These are phyloP conservation scores for Fusarium sublunatum DNA, from an alignment of 2,329 filamentous ascomycete species.

Conservation along the genomic window DNA sequence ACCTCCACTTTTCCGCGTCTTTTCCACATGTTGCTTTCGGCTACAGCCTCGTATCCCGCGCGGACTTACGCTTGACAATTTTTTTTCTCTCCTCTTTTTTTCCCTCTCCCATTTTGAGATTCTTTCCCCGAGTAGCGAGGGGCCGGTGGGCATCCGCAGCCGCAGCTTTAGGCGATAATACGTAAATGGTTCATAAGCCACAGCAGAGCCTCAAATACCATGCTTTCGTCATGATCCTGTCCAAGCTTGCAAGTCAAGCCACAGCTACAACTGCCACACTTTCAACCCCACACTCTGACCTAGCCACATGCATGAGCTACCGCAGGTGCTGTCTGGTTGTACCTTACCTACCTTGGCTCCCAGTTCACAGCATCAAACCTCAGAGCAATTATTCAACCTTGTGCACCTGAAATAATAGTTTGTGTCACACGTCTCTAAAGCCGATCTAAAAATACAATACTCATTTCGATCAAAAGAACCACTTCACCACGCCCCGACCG, in stretches of 20 bases:
- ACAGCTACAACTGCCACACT: slow-evolving; percentile 27
- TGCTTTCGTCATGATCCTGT: no score
- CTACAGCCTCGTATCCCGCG: slow-evolving; percentile 48
- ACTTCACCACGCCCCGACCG: slow-evolving; percentile 4
- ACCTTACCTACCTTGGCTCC: slow-evolving; percentile 6
- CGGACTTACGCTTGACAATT: slow-evolving; percentile 42
- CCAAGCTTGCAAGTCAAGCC: slow-evolving; percentile 24
- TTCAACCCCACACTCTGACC: neutral
- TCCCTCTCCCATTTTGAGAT: slow-evolving; percentile 7
- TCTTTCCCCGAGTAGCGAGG: slow-evolving; percentile 33
- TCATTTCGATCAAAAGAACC: neutral
- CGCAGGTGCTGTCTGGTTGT: neutral
- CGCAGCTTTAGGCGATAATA: slow-evolving; percentile 6
- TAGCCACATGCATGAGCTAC: slow-evolving; percentile 16
- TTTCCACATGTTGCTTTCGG: slow-evolving; percentile 43
- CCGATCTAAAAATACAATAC: neutral
- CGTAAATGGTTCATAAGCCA: slow-evolving; percentile 3
- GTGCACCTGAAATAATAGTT: slow-evolving; percentile 3
- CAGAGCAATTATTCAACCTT: slow-evolving; percentile 9
- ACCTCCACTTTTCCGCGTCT: slow-evolving; percentile 45
- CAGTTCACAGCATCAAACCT: slow-evolving; percentile 24
- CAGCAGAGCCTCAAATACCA: neutral
- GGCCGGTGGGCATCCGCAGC: slow-evolving; percentile 33
- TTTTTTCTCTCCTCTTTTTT: slow-evolving; percentile 12
- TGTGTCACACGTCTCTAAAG: neutral